Evolutionary conservation across 1,284 basidiomycete genomes (phyloP), one percentile per base, ranked within the genome.

Genomic region (Malassezia cuniculi): DNA sequence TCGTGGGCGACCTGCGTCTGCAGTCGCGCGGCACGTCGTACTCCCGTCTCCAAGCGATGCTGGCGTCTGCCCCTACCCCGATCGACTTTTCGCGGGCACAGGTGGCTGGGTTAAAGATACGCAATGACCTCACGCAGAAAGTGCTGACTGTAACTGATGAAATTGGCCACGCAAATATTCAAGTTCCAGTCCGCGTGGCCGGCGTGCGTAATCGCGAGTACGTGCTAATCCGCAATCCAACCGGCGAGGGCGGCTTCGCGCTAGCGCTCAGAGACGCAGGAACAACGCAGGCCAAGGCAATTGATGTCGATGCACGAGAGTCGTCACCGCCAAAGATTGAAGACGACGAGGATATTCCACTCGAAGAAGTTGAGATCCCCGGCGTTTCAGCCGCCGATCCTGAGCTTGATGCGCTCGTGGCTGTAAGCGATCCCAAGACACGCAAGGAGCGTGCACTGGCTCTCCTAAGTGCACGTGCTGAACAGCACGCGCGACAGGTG

Each of bases 61-160:
- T 94, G 6, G 74, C 74, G 31, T 76, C 75, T 9, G 76, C 87
- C 0, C 75, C 75, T 1, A 90, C 87, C 0, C 79, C 90, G 0
- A 74, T 94, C 40, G 93, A 97, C 68, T 99, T 99, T 63, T 90
- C 85, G 1, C 82, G 80, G 56, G 82, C 89, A 45, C 93, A 99
- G 68, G 52, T 66, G 15, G 49, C 51, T 14, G 82, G 85, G 52
- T 73, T 99, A 17, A 78, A 80, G 54, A 81, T 90, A 64, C 75
- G 93, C 25, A 99, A 99, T 64, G 69, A 79, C 2, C 73, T 95
- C 42, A 97, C 93, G 0, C 93, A 97, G 57, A 85, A 93, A 60
- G 75, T 97, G n/a, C 72, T 97, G 26, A 78, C 77, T 24, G 90
- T 94, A 14, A 94, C 87, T 2, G 89, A 95, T 43, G 70, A 83